These are phyloP conservation scores for Pseudonectria buxi DNA, from an alignment of 2,329 filamentous ascomycete genomes.

Conservation along the genomic window DNA sequence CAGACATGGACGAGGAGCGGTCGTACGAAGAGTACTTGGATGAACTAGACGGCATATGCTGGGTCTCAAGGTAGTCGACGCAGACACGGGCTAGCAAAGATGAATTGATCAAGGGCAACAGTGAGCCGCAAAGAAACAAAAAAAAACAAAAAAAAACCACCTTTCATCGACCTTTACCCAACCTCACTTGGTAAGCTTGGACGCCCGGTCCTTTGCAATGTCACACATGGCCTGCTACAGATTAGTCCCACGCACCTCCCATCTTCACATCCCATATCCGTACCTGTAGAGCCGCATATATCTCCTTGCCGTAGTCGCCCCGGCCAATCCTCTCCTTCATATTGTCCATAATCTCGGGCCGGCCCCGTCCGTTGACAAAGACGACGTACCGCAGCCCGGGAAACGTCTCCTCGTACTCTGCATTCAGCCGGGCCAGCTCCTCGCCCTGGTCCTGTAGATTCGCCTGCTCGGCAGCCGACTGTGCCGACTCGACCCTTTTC, in stretches of 20 bases:
- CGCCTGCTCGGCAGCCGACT: conserved; percentile 77
- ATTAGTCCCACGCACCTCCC: conserved; percentile 10
- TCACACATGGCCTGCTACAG: conserved; percentile 75
- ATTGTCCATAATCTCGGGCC: conserved; percentile 70
- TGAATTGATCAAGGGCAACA: conserved; percentile 3
- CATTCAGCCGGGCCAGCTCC: conserved; percentile 62
- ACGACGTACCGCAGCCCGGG: conserved; percentile 83
- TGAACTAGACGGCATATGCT: conserved; percentile 49
- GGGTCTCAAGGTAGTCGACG: conserved; percentile 26
- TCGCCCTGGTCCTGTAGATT: conserved; percentile 58
- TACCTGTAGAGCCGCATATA: conserved; percentile 68
- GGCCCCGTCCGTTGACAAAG: conserved; percentile 77
- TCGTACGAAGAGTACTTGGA: conserved; percentile 50
- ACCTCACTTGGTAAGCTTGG: conserved; percentile 42
- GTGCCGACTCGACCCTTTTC: conserved; percentile 72
- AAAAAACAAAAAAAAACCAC: no score
- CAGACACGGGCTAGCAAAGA: no score
- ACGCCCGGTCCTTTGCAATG: conserved; percentile 74
- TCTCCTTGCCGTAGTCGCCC: conserved; percentile 60
- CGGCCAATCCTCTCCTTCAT: conserved; percentile 69
- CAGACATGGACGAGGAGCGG: conserved; percentile 29
- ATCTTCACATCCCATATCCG: conserved; percentile 15
- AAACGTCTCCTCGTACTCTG: conserved; percentile 72
- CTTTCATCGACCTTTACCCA: no score
- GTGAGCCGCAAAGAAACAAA: no score